A percentile compares a stretch with the other conserved stretches of the same genome.
Conservation (phyloP, 2,329 filamentous ascomycete species). For the Fusarium foetens region DNA sequence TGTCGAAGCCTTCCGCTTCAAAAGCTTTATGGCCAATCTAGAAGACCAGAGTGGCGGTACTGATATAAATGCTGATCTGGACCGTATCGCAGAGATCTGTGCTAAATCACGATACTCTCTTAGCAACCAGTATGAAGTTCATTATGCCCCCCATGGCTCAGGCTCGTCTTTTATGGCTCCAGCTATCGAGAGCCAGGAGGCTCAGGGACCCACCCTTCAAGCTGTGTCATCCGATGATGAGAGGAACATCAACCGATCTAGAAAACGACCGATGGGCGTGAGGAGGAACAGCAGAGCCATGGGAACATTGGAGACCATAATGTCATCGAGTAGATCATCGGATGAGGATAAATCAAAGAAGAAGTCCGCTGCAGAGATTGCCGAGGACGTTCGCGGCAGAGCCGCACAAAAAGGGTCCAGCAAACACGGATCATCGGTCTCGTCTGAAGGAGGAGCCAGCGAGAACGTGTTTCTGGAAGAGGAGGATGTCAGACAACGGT, state of each 20-base stretch:
- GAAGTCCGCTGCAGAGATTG: conserved; percentile 66
- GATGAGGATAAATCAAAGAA: conserved; percentile 71
- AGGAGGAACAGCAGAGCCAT: conserved; percentile 65
- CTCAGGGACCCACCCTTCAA: conserved; percentile 65
- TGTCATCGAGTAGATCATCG: conserved; percentile 72
- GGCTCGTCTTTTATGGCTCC: conserved; percentile 59
- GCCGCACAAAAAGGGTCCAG: conserved; percentile 52
- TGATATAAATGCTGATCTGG: conserved; percentile 67
- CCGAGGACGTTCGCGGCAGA: conserved; percentile 64
- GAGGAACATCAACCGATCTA: conserved; percentile 51
- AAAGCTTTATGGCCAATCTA: conserved; percentile 69
- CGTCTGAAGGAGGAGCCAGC: conserved; percentile 46
- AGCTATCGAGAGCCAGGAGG: conserved; percentile 46
- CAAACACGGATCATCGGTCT: conserved; percentile 46
- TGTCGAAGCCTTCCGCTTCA: conserved; percentile 72
- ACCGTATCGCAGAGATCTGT: conserved; percentile 74
- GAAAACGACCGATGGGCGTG: conserved; percentile 54
- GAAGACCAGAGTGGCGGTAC: conserved; percentile 55
- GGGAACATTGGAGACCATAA: conserved; percentile 73
- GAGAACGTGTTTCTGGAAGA: conserved; percentile 36
- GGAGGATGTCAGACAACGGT: conserved; percentile 32
- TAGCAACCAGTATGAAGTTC: conserved; percentile 74
- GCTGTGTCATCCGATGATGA: conserved; percentile 68
- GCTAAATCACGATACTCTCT: conserved; percentile 71
- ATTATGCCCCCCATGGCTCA: conserved; percentile 70